Evolutionary conservation across 73 alveolate species (phyloP).

Genomic region (Paramecium sonneborni): DNA sequence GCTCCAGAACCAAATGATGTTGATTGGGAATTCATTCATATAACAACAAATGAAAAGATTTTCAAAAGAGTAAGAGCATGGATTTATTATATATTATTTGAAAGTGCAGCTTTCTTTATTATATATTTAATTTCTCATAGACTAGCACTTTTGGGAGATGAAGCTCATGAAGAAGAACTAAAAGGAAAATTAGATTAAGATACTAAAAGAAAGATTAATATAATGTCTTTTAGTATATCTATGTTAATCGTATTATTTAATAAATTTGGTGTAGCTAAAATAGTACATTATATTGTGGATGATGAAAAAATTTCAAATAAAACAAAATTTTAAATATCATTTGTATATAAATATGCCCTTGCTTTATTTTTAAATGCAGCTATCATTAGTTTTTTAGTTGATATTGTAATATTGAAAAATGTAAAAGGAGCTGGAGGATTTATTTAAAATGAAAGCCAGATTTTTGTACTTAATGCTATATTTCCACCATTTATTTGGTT

Average conservation of each 20-base stretch:
- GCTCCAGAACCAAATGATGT: conserved; percentile 70
- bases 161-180: conserved; percentile 64
- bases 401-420: conserved; percentile 54
- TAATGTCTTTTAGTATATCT: conserved; percentile 39
- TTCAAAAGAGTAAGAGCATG: conserved; percentile 42
- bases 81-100: conserved; percentile 9
- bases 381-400: conserved; percentile 55
- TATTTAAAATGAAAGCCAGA: conserved; percentile 53
- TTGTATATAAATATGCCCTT: conserved; percentile 48
- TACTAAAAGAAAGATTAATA: conserved; percentile 8
- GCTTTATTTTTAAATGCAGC: conserved; percentile 64
- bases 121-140: conserved; percentile 41
- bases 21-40: conserved; percentile 69
- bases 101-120: conserved; percentile 28
- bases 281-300: conserved; percentile 59
- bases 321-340: conserved; percentile 53
- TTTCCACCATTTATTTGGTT: conserved; percentile 66
- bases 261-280: conserved; percentile 61
- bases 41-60: conserved; percentile 42
- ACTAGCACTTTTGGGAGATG: conserved; percentile 30
- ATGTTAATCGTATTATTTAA: conserved; percentile 52
- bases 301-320: conserved; percentile 62
- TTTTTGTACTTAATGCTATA: conserved; percentile 56
- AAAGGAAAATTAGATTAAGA: conserved; percentile 54
- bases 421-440: conserved; percentile 60